These are phyloP conservation scores for Amanita rubescens DNA, from an alignment of 768 basidiomycete genomes.

Conservation along the genomic window DNA sequence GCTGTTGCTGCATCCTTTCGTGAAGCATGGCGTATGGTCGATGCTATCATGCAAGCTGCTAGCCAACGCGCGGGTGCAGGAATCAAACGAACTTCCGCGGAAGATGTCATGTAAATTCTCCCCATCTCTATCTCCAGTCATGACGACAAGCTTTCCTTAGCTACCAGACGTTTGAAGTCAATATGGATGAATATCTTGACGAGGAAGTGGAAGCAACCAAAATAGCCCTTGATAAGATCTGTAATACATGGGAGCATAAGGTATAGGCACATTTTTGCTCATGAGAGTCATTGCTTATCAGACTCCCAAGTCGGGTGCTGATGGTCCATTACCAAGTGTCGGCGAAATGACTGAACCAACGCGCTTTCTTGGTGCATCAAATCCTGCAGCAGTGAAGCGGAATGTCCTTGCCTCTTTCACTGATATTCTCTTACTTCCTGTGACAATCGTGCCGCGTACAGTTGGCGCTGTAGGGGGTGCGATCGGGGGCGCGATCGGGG, in stretches of 20 bases:
- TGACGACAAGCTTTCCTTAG: slow-evolving; percentile 29
- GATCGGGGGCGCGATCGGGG: slow-evolving; percentile 60
- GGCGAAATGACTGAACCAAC: slow-evolving; percentile 15
- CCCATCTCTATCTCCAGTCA: background rate
- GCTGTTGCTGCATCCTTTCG: slow-evolving; percentile 87
- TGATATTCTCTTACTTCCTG: slow-evolving; percentile 81
- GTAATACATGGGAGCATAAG: slow-evolving; percentile 73
- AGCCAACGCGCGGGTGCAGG: slow-evolving; percentile 28
- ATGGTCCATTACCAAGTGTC: background rate
- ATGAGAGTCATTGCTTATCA: background rate
- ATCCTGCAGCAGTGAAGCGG: slow-evolving; percentile 87
- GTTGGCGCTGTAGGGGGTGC: slow-evolving; percentile 65
- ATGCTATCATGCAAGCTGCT: slow-evolving; percentile 58
- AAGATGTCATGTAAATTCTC: slow-evolving; percentile 73
- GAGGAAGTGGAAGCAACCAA: slow-evolving; percentile 87
- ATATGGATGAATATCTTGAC: slow-evolving; percentile 97
- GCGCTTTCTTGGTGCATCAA: slow-evolving; percentile 72
- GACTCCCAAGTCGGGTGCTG: background rate
- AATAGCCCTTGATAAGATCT: slow-evolving; percentile 62
- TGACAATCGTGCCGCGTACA: slow-evolving; percentile 89
- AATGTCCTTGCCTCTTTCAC: slow-evolving; percentile 92
- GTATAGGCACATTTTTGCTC: slow-evolving; percentile 28
- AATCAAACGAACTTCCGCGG: slow-evolving; percentile 48
- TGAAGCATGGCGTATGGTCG: slow-evolving; percentile 83
- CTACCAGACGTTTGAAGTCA: slow-evolving; percentile 89